Conservation (phyloP, 2,329 filamentous ascomycete genomes). For the Aspergillus sojae region DNA sequence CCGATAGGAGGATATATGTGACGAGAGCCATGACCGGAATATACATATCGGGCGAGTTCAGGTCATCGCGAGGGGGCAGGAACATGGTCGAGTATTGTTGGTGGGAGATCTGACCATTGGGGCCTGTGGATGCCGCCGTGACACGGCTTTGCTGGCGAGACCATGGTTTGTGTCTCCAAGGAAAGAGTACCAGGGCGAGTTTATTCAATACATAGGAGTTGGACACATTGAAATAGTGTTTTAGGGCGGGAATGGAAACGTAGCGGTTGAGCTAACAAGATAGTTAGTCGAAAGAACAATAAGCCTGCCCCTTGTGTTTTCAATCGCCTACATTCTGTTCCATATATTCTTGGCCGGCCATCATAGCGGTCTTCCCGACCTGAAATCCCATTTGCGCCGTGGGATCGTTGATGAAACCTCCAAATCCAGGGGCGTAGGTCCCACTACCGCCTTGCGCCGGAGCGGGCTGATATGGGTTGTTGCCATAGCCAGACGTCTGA, state of each 20-base stretch:
- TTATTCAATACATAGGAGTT: constrained; percentile 97
- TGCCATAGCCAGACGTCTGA: constrained; percentile 55
- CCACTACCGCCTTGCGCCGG: constrained; percentile 45
- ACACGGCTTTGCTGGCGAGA: constrained; percentile 76
- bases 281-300: neutral
- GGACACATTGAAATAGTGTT: constrained; percentile 99
- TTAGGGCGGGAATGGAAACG: constrained; percentile 88
- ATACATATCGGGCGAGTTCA: constrained; percentile 99
- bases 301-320: neutral
- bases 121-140: constrained; percentile 40
- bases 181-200: constrained; percentile 89
- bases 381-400: constrained; percentile 94
- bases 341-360: constrained; percentile 88
- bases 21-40: constrained; percentile 98
- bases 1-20: constrained; percentile 93
- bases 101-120: constrained; percentile 66
- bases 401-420: constrained; percentile 93
- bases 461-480: constrained; percentile 52
- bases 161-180: constrained; percentile 98
- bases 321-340: constrained; percentile 79
- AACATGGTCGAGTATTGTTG: constrained; percentile 61
- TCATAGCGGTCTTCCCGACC: constrained; percentile 88
- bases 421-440: constrained; percentile 65
- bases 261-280: constrained; percentile 69
- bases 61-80: constrained; percentile 87